Base-by-base conservation (phyloP, 441 rosid species). In the Adansonia grandidieri region DNA sequence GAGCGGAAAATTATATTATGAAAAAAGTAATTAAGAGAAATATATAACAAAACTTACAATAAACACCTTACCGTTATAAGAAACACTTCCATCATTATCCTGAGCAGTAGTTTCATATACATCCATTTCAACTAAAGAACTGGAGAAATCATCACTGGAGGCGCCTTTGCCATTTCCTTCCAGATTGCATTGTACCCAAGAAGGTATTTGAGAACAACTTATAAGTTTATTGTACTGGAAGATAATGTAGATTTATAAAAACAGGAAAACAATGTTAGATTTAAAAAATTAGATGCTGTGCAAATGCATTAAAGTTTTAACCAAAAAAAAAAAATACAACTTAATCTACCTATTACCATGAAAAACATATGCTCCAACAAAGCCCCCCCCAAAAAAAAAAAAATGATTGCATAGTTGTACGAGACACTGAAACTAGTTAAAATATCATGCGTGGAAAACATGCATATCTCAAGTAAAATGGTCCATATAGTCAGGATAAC, bases 51-150 rank as follows among this genome's bases (percentile, higher is more conserved):
- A 45, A 44, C 15, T 20, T 2, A 58, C 10, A 32, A 19, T 17
- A 73, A 67, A 67, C 66, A 69, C 71, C 87, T 80, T 67, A 96
- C 98, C 96, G 42, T 84, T 85, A 76, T 77, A 85, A 71, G 91
- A 80, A 76, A 80, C 71, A 68, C 75, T 84, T 66, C 65, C 77
- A 54, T 79, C 80, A 19, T 68, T 85, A 57, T 81, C 84, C 78
- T 78, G 91, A 73, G 69, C 79, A 28, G 77, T 73, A 56, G 85
- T 77, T 82, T 92, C 99, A 82, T 89, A 85, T 0, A 96, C 93
- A 82, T 96, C 99, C 99, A 96, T 96, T 85, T 94, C 98, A 75
- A 87, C 91, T 28, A 85, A 87, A 69, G 91, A 90, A 83, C 89
- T 85, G 80, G 84, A 79, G 51, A 81, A 82, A 74, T 84, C 87